A percentile compares a stretch with the other conserved stretches of the same genome.
Conservation (phyloP, 148 eudicot genomes). For the Tetragonia tetragonoides region DNA sequence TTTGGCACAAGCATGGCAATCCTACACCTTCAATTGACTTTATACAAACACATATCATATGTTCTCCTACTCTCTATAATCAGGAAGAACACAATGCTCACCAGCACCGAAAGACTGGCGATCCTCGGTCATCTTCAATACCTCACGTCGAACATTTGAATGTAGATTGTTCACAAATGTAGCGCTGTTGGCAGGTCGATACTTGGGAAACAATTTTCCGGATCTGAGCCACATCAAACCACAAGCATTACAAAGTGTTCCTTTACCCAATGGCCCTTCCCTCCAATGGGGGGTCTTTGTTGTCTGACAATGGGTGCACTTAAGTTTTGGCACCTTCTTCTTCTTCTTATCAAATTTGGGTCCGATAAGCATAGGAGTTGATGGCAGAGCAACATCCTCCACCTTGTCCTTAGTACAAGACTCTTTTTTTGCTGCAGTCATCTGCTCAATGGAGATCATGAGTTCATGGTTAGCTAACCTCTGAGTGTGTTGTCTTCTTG, state of each 20-base stretch:
- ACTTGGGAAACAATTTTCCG: conserved; percentile 50
- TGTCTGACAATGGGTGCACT: conserved; percentile 46
- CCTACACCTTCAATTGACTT: conserved; percentile 10
- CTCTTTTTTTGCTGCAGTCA: background rate
- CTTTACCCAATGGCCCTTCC: conserved; percentile 53
- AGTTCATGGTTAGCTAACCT: conserved; percentile 53
- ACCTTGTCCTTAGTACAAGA: background rate
- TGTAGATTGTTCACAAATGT: conserved; percentile 46
- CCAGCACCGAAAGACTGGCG: conserved; percentile 9
- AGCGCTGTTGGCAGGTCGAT: conserved; percentile 60
- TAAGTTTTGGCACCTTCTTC: conserved; percentile 17
- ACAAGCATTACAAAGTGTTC: conserved; percentile 60
- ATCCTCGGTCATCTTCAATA: conserved; percentile 42
- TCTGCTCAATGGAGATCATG: conserved; percentile 31
- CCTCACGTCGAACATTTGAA: conserved; percentile 47
- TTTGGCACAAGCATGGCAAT: background rate
- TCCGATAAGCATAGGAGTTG: background rate
- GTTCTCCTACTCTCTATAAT: background rate
- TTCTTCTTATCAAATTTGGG: background rate
- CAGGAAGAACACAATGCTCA: background rate
- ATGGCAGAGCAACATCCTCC: background rate
- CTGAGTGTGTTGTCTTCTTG: conserved; percentile 5
- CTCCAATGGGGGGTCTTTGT: conserved; percentile 58
- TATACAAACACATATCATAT: conserved; percentile 2
- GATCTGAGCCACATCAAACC: conserved; percentile 53